Conservation (phyloP, 2,329 filamentous ascomycete genomes). For the Metarhizium brunneum region DNA sequence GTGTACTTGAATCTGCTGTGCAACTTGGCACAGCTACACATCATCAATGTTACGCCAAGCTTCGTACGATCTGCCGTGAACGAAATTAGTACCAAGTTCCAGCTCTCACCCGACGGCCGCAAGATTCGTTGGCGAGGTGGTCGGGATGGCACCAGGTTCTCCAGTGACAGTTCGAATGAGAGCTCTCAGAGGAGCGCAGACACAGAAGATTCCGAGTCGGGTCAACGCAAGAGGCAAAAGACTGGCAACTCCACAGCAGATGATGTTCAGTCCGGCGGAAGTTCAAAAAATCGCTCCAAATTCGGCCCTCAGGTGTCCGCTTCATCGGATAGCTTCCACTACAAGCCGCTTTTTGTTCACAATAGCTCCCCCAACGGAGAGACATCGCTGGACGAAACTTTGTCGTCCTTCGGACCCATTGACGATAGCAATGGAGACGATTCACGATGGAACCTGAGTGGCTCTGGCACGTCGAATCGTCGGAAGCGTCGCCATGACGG, state of each 20-base stretch:
- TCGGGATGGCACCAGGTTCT: constrained; percentile 52
- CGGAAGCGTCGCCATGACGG: constrained; percentile 54
- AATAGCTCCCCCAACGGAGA: constrained; percentile 37
- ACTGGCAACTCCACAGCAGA: constrained; percentile 25
- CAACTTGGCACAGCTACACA: constrained; percentile 77
- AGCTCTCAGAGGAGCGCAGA: constrained; percentile 38
- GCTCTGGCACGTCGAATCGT: constrained; percentile 37
- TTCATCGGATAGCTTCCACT: constrained; percentile 46
- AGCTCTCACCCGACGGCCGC: constrained; percentile 66
- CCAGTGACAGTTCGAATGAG: constrained; percentile 50
- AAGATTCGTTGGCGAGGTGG: constrained; percentile 76
- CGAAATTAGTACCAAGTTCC: constrained; percentile 64
- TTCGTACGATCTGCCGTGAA: constrained; percentile 66
- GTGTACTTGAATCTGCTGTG: constrained; percentile 73
- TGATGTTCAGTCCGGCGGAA: constrained; percentile 22
- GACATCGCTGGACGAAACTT: constrained; percentile 37
- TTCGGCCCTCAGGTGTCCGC: constrained; percentile 26
- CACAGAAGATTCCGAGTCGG: constrained; percentile 36
- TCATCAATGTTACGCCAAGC: constrained; percentile 69
- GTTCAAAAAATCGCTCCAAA: constrained; percentile 30
- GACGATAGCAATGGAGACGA: constrained; percentile 40
- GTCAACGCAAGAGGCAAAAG: constrained; percentile 37
- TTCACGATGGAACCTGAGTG: constrained; percentile 37
- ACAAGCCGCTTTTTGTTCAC: constrained; percentile 53
- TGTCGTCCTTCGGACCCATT: constrained; percentile 36